Percentiles rank a stretch among this genome's conserved stretches.
Evolutionary conservation across 306 rosid species (phyloP).

Genomic region (Prunus dulcis): DNA sequence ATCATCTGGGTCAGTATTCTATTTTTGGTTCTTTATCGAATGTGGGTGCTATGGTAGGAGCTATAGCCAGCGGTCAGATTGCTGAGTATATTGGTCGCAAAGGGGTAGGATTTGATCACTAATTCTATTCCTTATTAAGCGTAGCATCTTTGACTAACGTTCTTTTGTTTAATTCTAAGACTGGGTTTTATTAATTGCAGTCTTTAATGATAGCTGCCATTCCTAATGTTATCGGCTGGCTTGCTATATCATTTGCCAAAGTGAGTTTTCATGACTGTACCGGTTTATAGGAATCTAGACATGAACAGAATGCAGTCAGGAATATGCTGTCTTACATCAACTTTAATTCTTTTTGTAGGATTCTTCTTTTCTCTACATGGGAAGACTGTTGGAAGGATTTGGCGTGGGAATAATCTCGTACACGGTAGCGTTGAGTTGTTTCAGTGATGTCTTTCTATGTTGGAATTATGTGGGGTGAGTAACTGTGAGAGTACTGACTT

Average conservation of each 20-base stretch:
- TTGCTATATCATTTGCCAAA: slow-evolving; percentile 76
- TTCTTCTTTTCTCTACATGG: slow-evolving; percentile 89
- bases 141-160: background rate
- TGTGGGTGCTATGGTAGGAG: slow-evolving; percentile 99
- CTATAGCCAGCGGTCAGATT: slow-evolving; percentile 94
- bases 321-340: background rate
- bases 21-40: slow-evolving; percentile 88
- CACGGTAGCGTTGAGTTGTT: slow-evolving; percentile 45
- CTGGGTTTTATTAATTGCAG: slow-evolving; percentile 44
- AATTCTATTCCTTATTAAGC: background rate
- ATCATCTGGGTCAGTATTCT: slow-evolving; percentile 57
- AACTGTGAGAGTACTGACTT: slow-evolving; percentile 12
- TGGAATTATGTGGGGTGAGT: slow-evolving; percentile 24
- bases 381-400: slow-evolving; percentile 96
- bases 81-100: slow-evolving; percentile 92
- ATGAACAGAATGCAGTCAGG: slow-evolving; percentile 5
- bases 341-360: slow-evolving; percentile 46
- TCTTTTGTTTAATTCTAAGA: background rate
- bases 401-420: slow-evolving; percentile 97
- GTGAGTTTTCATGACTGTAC: slow-evolving; percentile 42
- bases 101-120: slow-evolving; percentile 58
- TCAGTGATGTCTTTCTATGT: slow-evolving; percentile 1
- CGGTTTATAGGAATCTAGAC: slow-evolving; percentile 2
- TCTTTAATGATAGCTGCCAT: slow-evolving; percentile 88
- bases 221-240: slow-evolving; percentile 94